A percentile compares a stretch with the other conserved stretches of the same genome.
phyloP scores from a whole-genome alignment of 495 filamentous ascomycete species.

The Talaromyces liani region DNA sequence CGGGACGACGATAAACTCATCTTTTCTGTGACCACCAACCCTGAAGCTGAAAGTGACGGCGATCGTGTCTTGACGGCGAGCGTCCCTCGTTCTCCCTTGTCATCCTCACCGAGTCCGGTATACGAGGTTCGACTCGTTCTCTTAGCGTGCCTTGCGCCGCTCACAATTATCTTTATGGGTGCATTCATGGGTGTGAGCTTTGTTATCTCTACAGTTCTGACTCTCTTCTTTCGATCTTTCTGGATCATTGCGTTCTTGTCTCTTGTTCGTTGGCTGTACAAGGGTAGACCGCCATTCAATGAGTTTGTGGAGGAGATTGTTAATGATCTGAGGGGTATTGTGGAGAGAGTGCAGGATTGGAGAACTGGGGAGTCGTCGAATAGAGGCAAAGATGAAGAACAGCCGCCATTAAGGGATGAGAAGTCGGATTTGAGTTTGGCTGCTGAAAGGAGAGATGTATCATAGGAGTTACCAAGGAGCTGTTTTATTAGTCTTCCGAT shows the following conservation, averaged over 20 bases:
- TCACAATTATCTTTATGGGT: neutral
- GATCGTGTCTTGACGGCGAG: neutral
- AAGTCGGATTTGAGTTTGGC: neutral
- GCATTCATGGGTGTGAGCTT: neutral
- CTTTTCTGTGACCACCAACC: neutral
- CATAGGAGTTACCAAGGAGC: neutral
- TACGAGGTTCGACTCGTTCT: neutral
- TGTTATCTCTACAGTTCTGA: neutral
- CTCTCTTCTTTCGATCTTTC: neutral
- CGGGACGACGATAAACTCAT: neutral
- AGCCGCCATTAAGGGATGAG: neutral
- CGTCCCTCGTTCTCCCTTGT: constrained; percentile 3
- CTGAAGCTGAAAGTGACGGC: neutral
- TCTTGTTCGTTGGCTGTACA: constrained; percentile 2
- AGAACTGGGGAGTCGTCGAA: neutral
- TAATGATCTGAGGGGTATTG: neutral
- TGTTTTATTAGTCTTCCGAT: too few relatives aligned
- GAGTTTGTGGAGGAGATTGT: neutral
- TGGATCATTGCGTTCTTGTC: neutral
- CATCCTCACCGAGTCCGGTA: neutral
- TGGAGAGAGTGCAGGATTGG: neutral
- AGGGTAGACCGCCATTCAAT: constrained; percentile 1
- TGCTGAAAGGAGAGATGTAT: neutral
- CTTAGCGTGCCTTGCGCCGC: neutral
- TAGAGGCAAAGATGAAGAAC: constrained; percentile 1